These are phyloP conservation scores for Magnusiomyces sp. DNA, from an alignment of 1,139 yeast species.

Conservation along the genomic window DNA sequence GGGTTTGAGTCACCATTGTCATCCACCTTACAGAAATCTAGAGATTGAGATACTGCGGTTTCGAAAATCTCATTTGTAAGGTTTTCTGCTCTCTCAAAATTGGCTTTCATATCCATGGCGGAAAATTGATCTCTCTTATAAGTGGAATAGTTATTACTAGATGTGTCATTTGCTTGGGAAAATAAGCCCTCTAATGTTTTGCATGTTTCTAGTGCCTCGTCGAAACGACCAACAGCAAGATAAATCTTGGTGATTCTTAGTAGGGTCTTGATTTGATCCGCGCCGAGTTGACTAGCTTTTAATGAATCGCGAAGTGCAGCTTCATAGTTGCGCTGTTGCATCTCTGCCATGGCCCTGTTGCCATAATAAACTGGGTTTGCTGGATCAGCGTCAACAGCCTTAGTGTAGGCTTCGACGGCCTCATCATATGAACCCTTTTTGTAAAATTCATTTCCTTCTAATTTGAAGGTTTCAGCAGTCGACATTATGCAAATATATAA, in stretches of 20 bases:
- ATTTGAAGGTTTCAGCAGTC: constrained; percentile 29
- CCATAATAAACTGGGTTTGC: constrained; percentile 45
- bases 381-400: constrained; percentile 34
- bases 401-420: constrained; percentile 32
- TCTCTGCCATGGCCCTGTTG: constrained; percentile 73
- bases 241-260: constrained; percentile 32
- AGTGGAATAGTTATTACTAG: constrained; percentile 20
- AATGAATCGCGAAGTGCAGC: constrained; percentile 48
- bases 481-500: too few relatives aligned
- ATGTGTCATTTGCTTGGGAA: constrained; percentile 2
- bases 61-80: constrained; percentile 18
- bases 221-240: constrained; percentile 30
- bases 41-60: neutral
- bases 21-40: too few relatives aligned
- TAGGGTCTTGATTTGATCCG: constrained; percentile 30
- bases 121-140: constrained; percentile 26
- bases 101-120: constrained; percentile 32
- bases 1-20: constrained; percentile 7
- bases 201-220: constrained; percentile 29
- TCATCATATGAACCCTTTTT: constrained; percentile 31
- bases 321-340: constrained; percentile 49
- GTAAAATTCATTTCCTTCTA: constrained; percentile 34
- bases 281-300: constrained; percentile 29
- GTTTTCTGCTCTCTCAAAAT: constrained; percentile 28
- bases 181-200: constrained; percentile 10